Evolutionary conservation across 1,284 basidiomycete species (phyloP).

Genomic region (Erythrobasidium hasegawianum): DNA sequence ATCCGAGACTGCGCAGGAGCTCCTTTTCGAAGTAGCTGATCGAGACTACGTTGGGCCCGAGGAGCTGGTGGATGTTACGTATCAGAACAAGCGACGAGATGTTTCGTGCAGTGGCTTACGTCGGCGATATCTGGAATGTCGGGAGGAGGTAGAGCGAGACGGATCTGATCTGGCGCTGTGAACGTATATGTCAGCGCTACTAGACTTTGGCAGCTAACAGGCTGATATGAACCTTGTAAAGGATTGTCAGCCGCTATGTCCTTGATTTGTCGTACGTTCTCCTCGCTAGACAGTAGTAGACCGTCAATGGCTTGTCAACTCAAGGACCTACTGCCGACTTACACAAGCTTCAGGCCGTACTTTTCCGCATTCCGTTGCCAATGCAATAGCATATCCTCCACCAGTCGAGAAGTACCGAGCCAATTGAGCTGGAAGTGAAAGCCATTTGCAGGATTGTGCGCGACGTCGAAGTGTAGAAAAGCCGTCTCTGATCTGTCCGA

Average conservation of each 20-base stretch:
- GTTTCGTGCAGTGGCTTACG: not conserved
- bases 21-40: slow-evolving; percentile 37
- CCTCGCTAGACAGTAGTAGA: slow-evolving; percentile 51
- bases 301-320: not conserved
- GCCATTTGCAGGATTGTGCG: slow-evolving; percentile 83
- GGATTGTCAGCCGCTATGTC: slow-evolving; percentile 72
- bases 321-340: slow-evolving; percentile 54
- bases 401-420: slow-evolving; percentile 91
- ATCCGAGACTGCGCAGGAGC: slow-evolving; percentile 40
- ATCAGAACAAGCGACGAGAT: not conserved
- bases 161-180: slow-evolving; percentile 58
- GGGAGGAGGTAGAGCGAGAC: slow-evolving; percentile 34
- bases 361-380: slow-evolving; percentile 83
- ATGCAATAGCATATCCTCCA: slow-evolving; percentile 80
- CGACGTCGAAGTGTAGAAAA: slow-evolving; percentile 82
- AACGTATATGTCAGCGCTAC: slow-evolving; percentile 65
- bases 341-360: slow-evolving; percentile 87
- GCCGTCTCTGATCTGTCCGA: slow-evolving; percentile 84
- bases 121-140: slow-evolving; percentile 12
- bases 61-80: slow-evolving; percentile 3
- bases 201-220: too few species aligned
- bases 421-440: slow-evolving; percentile 97
- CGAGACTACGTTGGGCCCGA: slow-evolving; percentile 2
- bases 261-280: slow-evolving; percentile 68
- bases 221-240: slow-evolving; percentile 73